Percentiles rank a stretch among this genome's conserved stretches.
phyloP scores from a whole-genome alignment of 441 rosid genomes.

The Aleurites moluccanus region DNA sequence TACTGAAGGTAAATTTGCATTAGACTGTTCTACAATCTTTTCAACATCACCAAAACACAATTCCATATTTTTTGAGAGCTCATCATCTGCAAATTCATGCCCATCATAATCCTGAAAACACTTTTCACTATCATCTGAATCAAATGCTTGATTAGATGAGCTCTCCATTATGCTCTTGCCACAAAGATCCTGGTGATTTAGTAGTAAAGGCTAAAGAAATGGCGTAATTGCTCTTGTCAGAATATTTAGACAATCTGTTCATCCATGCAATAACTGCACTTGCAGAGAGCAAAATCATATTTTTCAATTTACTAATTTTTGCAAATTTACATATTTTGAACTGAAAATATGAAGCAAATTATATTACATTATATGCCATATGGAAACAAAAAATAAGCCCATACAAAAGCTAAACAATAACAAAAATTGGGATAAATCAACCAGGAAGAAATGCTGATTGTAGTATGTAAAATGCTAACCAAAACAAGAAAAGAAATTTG shows the following conservation, averaged over 20 bases:
- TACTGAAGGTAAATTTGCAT: slow-evolving; percentile 26
- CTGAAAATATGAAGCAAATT: neutral
- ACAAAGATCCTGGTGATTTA: neutral
- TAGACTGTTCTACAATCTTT: slow-evolving; percentile 38
- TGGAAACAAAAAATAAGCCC: neutral
- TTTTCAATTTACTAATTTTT: neutral
- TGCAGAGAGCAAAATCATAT: neutral
- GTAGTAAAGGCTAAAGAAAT: no score
- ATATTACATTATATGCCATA: neutral
- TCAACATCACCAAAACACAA: slow-evolving; percentile 42
- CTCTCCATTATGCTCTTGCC: slow-evolving; percentile 36
- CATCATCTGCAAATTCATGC: slow-evolving; percentile 37
- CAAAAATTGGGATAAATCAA: neutral
- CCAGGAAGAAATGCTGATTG: neutral
- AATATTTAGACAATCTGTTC: slow-evolving; percentile 9
- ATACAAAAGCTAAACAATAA: no score
- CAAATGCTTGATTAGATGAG: slow-evolving; percentile 36
- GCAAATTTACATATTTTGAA: neutral
- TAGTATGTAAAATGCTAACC: neutral
- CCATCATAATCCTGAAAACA: slow-evolving; percentile 38
- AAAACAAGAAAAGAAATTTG: neutral
- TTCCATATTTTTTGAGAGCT: slow-evolving; percentile 35
- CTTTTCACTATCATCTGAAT: slow-evolving; percentile 41
- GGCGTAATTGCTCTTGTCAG: no score
- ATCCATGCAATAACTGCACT: slow-evolving; percentile 23